Base-by-base conservation (phyloP, 495 filamentous ascomycete species). In the Podospora tetraspora region DNA sequence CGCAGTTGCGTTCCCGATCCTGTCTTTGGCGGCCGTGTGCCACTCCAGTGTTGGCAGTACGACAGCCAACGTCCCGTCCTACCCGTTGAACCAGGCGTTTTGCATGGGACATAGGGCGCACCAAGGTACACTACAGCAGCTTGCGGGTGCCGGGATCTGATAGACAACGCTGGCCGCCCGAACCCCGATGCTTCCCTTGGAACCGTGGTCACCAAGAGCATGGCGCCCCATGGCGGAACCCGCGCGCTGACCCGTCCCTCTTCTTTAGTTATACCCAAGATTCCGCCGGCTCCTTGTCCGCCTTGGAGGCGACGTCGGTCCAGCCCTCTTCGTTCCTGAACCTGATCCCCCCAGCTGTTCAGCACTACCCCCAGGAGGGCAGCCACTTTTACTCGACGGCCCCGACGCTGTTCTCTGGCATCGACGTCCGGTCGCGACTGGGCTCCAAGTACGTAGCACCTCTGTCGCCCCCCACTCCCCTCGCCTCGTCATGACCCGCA, bases 341-440 rank as follows among this genome's bases (percentile, higher is more conserved):
- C 68, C 72, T 83, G 70, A 80, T 80, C 70, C 81, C 79, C 72
- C 80, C 80, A 61, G 68, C 79, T 13, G 77, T 80, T 57, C 76
- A 79, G 62, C 73, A 77, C 65, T 84, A 83, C 75, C 76, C 80
- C 66, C 74, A 80, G 66, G 82, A 84, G 63, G 76, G 74, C 68
- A 67, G 73, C 64, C 75, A 78, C 65, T 83, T 81, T 70, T 84
- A 82, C 70, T 77, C 72, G 34, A 52, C 79, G 57, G 74, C 78
- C 66, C 76, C 81, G 71, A 80, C 79, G 68, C 68, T 81, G 68
- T 84, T 77, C 69, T 71, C 80, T 67, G 69, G 76, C 61, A 75
- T 84, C 59, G 81, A 84, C 77, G 79, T 81, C 73, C 81, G 81
- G 78, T 73, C 79, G 70, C 80, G 81, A 77, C 79, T 84, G 73